Evolutionary conservation across 306 rosid genomes (phyloP).

Genomic region (Styphnolobium japonicum): DNA sequence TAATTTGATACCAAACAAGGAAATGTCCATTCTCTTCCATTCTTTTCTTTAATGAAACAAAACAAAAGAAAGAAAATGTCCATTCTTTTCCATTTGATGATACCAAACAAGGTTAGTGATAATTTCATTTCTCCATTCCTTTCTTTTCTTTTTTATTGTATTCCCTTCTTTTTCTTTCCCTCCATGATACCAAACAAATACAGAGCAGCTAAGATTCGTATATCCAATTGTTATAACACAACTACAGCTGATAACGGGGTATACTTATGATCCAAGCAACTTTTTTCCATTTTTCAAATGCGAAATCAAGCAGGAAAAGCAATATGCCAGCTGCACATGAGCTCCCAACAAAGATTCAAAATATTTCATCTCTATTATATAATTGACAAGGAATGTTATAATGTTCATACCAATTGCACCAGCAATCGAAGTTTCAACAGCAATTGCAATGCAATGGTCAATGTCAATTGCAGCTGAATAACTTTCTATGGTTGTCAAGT

Average conservation of each 20-base stretch:
- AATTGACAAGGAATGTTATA: constrained; percentile 54
- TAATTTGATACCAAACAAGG: no score
- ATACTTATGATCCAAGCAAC: constrained; percentile 70
- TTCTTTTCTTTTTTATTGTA: no score
- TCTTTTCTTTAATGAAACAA: no score
- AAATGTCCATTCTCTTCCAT: no score
- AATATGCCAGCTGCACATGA: constrained; percentile 39
- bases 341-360: constrained; percentile 49
- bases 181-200: no score
- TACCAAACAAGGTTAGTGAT: no score
- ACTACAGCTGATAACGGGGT: neutral
- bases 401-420: constrained; percentile 92
- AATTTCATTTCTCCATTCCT: no score
- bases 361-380: constrained; percentile 27
- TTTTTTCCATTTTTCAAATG: constrained; percentile 94
- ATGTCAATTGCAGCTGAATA: constrained; percentile 90
- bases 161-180: no score
- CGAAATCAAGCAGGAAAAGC: constrained; percentile 63
- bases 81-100: no score
- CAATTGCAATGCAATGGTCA: constrained; percentile 85
- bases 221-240: neutral
- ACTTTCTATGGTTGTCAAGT: constrained; percentile 94
- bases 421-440: constrained; percentile 69
- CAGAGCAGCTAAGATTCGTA: neutral
- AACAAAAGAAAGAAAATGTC: no score